Evolutionary conservation across 441 rosid species (phyloP), one percentile per base, ranked within the genome.

Genomic region (Gossypium gossypioides): DNA sequence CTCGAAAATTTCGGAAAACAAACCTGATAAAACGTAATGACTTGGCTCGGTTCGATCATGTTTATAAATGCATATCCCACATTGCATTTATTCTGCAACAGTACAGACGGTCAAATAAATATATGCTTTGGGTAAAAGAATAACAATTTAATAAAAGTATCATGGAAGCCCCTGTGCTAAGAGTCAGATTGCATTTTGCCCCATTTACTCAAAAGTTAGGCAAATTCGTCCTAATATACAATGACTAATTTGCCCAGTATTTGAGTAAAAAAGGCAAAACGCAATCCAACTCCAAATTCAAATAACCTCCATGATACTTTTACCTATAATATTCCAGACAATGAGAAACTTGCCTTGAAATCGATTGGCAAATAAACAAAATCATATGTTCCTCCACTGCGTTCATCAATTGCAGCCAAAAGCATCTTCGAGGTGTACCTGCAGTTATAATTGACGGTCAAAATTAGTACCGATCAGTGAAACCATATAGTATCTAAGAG

Each of bases 11-110:
- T 5, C 4, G 1, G 15, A 62, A 29, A 27, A 79, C 84, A 65
- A 44, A 89, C 95, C 92, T 89, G 80, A 76, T 83, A 84, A 81
- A 89, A 85, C 16, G 88, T 81, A 69, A 89, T 48, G 37, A 89
- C 88, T 67, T 85, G 88, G 40, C 75, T 68, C 6, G 92, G 86
- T 24, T 84, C 86, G 16, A 80, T 81, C 92, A 89, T 85, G 83
- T 88, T 89, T 84, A 89, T 84, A 83, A 88, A 89, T 58, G 95
- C 92, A 76, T 89, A 88, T 9, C 95, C 95, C 48, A 88, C 92
- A 65, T 89, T 89, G 82, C 95, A 89, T 75, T 89, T 88, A 75
- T 89, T 89, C 92, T 89, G 88, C 84, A 85, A 61, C 72, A 77
- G 68, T 58, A 44, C 21, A 34, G 66, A 75, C 64, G 4, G 51